These are phyloP conservation scores for Ophiorrhiza pumila DNA, from an alignment of 257 asterid genomes.

Conservation along the genomic window DNA sequence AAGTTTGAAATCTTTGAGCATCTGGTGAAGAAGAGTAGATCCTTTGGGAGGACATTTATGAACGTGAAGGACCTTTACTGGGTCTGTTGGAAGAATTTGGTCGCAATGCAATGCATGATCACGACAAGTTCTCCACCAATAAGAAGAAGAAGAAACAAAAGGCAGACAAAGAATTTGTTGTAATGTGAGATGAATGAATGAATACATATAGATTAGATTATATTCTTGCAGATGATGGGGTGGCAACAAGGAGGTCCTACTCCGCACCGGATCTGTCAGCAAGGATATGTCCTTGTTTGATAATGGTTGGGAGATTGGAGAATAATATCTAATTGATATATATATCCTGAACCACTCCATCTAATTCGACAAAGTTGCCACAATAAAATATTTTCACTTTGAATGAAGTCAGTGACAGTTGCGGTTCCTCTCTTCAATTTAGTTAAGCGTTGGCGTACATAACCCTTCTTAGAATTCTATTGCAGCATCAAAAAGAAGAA, in stretches of 20 bases:
- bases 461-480: not conserved
- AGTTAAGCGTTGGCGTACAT: not conserved
- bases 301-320: conserved; percentile 17
- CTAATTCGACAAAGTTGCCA: not conserved
- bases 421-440: not conserved
- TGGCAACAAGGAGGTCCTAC: conserved; percentile 23
- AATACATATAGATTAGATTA: not conserved
- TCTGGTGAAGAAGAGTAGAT: not conserved
- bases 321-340: not conserved
- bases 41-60: not conserved
- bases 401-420: not conserved
- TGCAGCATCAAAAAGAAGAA: not conserved
- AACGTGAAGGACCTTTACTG: not conserved
- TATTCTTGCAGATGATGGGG: not conserved
- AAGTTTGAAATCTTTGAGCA: not conserved
- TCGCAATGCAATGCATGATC: too few species aligned
- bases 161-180: conserved; percentile 23
- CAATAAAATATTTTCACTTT: not conserved
- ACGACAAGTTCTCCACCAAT: not conserved
- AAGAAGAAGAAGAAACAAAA: conserved; percentile 1
- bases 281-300: conserved; percentile 21
- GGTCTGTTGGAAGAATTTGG: not conserved
- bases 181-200: conserved; percentile 6
- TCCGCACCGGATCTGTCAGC: conserved; percentile 16
- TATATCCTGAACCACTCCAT: not conserved